Percentiles rank a stretch among this genome's conserved stretches.
Conservation (phyloP, 257 asterid genomes). For the Echites panduratus region DNA sequence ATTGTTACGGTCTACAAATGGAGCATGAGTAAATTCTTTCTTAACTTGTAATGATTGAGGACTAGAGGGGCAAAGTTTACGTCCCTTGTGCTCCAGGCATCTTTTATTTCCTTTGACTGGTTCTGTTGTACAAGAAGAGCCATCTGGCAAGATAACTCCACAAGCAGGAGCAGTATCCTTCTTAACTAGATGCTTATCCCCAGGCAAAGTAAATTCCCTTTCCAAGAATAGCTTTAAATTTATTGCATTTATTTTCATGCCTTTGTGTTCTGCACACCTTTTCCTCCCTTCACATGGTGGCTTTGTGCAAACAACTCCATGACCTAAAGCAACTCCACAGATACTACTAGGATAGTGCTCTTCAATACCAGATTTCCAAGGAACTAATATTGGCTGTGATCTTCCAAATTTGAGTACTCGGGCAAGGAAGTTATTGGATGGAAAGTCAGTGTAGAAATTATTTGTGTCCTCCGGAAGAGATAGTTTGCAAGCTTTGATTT, state of each 20-base stretch:
- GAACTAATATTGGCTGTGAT: conserved; percentile 30
- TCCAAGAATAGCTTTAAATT: conserved; percentile 21
- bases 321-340: conserved; percentile 72
- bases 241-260: conserved; percentile 63
- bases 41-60: conserved; percentile 5
- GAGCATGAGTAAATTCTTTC: conserved; percentile 15
- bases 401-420: conserved; percentile 52
- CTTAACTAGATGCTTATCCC: not conserved
- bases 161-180: conserved; percentile 17
- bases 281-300: conserved; percentile 65
- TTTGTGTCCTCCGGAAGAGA: conserved; percentile 28
- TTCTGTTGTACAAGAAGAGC: conserved; percentile 27
- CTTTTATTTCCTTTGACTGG: conserved; percentile 34
- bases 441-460: conserved; percentile 14
- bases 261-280: conserved; percentile 82
- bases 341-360: conserved; percentile 16
- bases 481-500: conserved; percentile 39
- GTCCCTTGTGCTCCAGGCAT: conserved; percentile 32
- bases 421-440: conserved; percentile 25
- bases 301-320: conserved; percentile 56
- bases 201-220: not conserved
- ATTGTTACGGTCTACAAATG: not conserved
- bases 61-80: conserved; percentile 12
- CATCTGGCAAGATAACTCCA: conserved; percentile 29
- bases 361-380: conserved; percentile 15